Conservation (phyloP, 305 asterid genomes). For the Coffea humblotiana region DNA sequence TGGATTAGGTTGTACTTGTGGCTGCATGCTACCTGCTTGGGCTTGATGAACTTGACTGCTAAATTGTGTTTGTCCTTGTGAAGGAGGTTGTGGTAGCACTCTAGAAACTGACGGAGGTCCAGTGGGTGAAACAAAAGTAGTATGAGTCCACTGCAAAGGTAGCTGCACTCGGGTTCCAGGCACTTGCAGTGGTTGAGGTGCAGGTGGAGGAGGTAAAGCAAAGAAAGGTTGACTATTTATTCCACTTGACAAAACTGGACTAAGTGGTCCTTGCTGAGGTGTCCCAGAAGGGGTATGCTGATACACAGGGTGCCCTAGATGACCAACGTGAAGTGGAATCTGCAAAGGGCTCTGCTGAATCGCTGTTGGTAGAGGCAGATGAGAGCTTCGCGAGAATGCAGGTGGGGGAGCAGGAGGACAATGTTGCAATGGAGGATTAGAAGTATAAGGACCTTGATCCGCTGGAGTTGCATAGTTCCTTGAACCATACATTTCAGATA, state of each 20-base stretch:
- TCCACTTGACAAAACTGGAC: constrained; percentile 39
- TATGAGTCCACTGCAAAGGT: constrained; percentile 52
- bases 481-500: constrained; percentile 57
- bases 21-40: constrained; percentile 27
- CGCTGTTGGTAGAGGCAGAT: constrained; percentile 31
- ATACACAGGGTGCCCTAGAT: constrained; percentile 33
- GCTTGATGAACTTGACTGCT: constrained; percentile 42
- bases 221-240: constrained; percentile 40
- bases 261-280: constrained; percentile 36
- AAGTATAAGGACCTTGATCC: constrained; percentile 47
- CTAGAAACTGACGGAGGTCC: constrained; percentile 35
- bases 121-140: constrained; percentile 37
- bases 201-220: constrained; percentile 39
- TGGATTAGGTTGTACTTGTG: constrained; percentile 29
- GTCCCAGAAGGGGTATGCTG: constrained; percentile 35
- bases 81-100: constrained; percentile 41
- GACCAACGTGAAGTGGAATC: constrained; percentile 34
- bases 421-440: constrained; percentile 48
- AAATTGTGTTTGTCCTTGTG: constrained; percentile 40
- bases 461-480: constrained; percentile 49
- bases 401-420: constrained; percentile 37
- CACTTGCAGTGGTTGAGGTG: constrained; percentile 27
- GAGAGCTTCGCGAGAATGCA: constrained; percentile 40
- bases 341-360: constrained; percentile 45
- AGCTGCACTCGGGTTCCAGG: constrained; percentile 42